Evolutionary conservation across 1,139 yeast genomes (phyloP).

Genomic region (Saccharomyces hybrid): DNA sequence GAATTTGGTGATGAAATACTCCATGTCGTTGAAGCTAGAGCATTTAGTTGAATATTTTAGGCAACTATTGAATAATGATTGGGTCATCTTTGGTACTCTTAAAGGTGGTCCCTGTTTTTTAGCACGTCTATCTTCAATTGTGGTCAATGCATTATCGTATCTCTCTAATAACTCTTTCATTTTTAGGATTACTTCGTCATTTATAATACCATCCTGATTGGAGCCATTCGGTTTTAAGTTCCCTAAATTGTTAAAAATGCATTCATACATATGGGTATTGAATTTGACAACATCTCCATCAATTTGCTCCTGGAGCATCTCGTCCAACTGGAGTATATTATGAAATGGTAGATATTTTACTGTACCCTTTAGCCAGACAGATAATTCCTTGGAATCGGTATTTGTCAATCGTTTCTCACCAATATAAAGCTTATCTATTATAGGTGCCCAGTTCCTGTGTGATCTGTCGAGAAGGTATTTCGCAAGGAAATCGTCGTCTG

Average conservation of each 20-base stretch:
- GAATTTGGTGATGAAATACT: slow-evolving; percentile 27
- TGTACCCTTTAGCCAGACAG: slow-evolving; percentile 38
- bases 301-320: slow-evolving; percentile 27
- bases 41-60: slow-evolving; percentile 35
- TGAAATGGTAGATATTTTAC: slow-evolving; percentile 36
- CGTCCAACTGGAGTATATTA: slow-evolving; percentile 36
- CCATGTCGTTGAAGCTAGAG: slow-evolving; percentile 44
- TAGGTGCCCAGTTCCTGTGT: slow-evolving; percentile 40
- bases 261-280: slow-evolving; percentile 37
- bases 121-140: too few relatives aligned
- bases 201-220: background rate
- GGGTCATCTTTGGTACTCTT: slow-evolving; percentile 21
- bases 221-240: background rate
- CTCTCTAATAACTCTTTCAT: background rate
- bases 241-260: slow-evolving; percentile 33
- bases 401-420: slow-evolving; percentile 39
- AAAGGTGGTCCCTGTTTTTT: too few relatives aligned
- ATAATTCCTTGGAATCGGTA: slow-evolving; percentile 36
- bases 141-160: background rate
- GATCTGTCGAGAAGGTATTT: background rate
- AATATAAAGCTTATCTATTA: slow-evolving; percentile 40
- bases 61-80: slow-evolving; percentile 31
- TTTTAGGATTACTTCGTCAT: background rate
- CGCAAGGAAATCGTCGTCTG: slow-evolving; percentile 28
- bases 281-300: slow-evolving; percentile 33